Evolutionary conservation across 2,329 filamentous ascomycete genomes (phyloP), one percentile per base, ranked within the genome.

Genomic region (Fusarium ambrosium): DNA sequence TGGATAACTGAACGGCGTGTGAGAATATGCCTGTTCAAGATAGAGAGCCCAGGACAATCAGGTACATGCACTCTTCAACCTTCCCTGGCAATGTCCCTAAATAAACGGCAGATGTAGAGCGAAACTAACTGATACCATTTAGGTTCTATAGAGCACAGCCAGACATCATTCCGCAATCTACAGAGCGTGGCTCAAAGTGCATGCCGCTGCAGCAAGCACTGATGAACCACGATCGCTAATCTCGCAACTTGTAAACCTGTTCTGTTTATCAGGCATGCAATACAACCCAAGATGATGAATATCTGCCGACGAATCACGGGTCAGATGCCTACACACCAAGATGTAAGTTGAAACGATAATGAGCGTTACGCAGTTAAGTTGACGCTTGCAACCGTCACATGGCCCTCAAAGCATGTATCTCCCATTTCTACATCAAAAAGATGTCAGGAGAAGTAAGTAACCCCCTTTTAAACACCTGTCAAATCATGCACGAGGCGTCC

Each of bases 401-500:
- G 58, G 24, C 29, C 58, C 29, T 66, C 66, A 32, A 70, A 62
- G 14, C 62, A 61, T 29, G 64, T 68, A 66, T 70, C 61, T 41
- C 32, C 36, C 48, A 29, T 11, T 27, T 10, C 24, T 51, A 51
- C 8, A 24, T 24, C 24, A 29, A 29, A 51, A 18, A 29, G 2
- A 45, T 22, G 20, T 36, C 61, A 53, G 14, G 20, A n/a, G n/a
- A 29, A 48, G n/a, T 61, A 34, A 45, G 32, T 32, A 60, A 67
- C 41, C 63, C 62, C 22, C 39, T 37, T 37, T 36, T 37, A 14
- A 37, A 55, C 58, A 63, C 27, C 65, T 29, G 58, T 43, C 48
- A 67, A 67, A 58, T 59, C 36, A 75, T 72, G 69, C 65, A 59
- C 20, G 36, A 51, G 41, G 48, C 61, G 43, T 64, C 72, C 58